Evolutionary conservation across 2,329 filamentous ascomycete genomes (phyloP), one percentile per base, ranked within the genome.

Genomic region (Penicillium sp.): DNA sequence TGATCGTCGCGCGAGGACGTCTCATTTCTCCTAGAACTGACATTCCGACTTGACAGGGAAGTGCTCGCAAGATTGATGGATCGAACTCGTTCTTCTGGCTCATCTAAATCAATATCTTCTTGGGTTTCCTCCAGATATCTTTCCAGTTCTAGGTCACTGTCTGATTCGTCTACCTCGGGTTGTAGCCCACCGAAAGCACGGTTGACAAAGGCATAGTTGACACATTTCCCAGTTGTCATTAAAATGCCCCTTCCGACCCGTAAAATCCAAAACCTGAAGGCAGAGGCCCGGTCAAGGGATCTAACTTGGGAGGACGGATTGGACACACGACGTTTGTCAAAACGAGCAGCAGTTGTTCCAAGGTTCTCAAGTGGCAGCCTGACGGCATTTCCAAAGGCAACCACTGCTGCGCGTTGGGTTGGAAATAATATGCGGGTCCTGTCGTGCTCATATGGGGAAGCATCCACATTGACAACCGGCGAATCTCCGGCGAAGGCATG

Each of bases 241-340:
- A 89, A 67, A 2, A 89, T 63, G 1, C 85, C 83, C 54, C 85
- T 77, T 1, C 81, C 84, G 16, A 88, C 82, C 53, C 82, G 82
- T 54, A 83, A 74, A 4, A 79, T 83, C 87, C 87, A 89, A 65
- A 84, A 86, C 14, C 72, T 69, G 14, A 62, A 70, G 6, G 75
- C 67, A 7, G 71, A 71, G 31, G 65, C 64, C 39, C 68, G 67
- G 48, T 76, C 70, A 29, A 74, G 66, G 31, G 72, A 68, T 51
- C 67, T 66, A 44, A 76, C 64, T 35, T 67, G 62, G 7, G 64
- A 60, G 4, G 60, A 52, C 1, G 62, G 19, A 33, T 60, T 61
- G 7, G 68, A 69, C 21, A 58, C 56, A 8, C 59, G 45, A 51
- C 52, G 52, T 45, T 61, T 58, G 46, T 66, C 61, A 33, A 64